Conservation (phyloP, 2,329 filamentous ascomycete species). For the Pseudocercospora fuligena region DNA sequence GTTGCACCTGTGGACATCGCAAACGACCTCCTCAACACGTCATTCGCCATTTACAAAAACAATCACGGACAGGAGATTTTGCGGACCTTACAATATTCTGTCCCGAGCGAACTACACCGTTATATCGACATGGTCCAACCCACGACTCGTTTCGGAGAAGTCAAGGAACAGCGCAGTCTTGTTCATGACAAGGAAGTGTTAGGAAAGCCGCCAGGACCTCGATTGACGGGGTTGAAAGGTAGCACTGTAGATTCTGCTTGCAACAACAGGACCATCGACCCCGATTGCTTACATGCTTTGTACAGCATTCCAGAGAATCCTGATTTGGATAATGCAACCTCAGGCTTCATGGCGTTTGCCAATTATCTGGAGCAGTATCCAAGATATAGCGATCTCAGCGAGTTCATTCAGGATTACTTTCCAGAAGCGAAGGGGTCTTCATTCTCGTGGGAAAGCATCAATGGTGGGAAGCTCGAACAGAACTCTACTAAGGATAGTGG, state of each 20-base stretch:
- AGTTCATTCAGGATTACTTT: slow-evolving; percentile 60
- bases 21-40: slow-evolving; percentile 61
- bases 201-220: slow-evolving; percentile 13
- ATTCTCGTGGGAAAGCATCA: slow-evolving; percentile 62
- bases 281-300: slow-evolving; percentile 57
- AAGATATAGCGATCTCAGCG: slow-evolving; percentile 59
- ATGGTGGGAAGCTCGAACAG: slow-evolving; percentile 57
- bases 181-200: slow-evolving; percentile 20
- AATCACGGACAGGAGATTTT: slow-evolving; percentile 53
- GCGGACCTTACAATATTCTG: slow-evolving; percentile 64
- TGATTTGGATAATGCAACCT: slow-evolving; percentile 53
- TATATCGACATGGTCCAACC: slow-evolving; percentile 65
- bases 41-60: slow-evolving; percentile 58
- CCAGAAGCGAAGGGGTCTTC: slow-evolving; percentile 54
- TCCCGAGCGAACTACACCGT: slow-evolving; percentile 60
- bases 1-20: slow-evolving; percentile 50
- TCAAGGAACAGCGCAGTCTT: slow-evolving; percentile 29
- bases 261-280: slow-evolving; percentile 55
- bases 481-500: slow-evolving; percentile 45
- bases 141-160: slow-evolving; percentile 62
- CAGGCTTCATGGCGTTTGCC: slow-evolving; percentile 49
- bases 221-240: slow-evolving; percentile 4
- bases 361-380: slow-evolving; percentile 55
- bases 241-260: slow-evolving; percentile 46
- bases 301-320: slow-evolving; percentile 54